phyloP scores from a whole-genome alignment of 768 basidiomycete genomes.

The Rhizopogon roseolus region DNA sequence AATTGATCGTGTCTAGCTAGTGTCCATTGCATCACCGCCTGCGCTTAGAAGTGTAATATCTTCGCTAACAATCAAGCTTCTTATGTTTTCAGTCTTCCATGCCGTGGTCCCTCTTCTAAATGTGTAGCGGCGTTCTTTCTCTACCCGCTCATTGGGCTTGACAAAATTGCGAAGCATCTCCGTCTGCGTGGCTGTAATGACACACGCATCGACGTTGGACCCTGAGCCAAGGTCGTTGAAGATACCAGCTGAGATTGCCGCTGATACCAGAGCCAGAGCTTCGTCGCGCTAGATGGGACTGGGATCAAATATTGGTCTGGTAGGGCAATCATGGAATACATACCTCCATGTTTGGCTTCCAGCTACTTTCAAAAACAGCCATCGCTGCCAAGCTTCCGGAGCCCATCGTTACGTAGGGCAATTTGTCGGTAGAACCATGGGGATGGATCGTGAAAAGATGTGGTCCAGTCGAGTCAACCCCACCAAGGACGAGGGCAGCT shows the following conservation, averaged over 20 bases:
- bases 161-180: constrained; percentile 94
- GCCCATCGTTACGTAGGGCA: constrained; percentile 99
- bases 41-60: constrained; percentile 45
- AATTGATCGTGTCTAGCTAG: constrained; percentile 39
- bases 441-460: constrained; percentile 96
- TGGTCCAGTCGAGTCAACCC: constrained; percentile 90
- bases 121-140: constrained; percentile 63
- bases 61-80: constrained; percentile 69
- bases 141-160: constrained; percentile 81
- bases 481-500: constrained; percentile 93
- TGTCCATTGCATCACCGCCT: constrained; percentile 75
- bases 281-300: constrained; percentile 56
- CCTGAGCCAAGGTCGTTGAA: constrained; percentile 99
- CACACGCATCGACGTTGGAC: constrained; percentile 96
- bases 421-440: constrained; percentile 96
- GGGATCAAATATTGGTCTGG: neutral
- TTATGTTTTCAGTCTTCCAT: constrained; percentile 77
- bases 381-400: constrained; percentile 95
- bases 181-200: constrained; percentile 82
- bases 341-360: constrained; percentile 81
- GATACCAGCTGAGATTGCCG: constrained; percentile 91
- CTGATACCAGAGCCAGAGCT: constrained; percentile 77
- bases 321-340: constrained; percentile 23
- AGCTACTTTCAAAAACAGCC: constrained; percentile 92
- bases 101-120: constrained; percentile 89